A percentile compares a stretch with the other conserved stretches of the same genome.
Conservation (phyloP, 208 protist genomes). For the Acanthamoeba lenticulata region DNA sequence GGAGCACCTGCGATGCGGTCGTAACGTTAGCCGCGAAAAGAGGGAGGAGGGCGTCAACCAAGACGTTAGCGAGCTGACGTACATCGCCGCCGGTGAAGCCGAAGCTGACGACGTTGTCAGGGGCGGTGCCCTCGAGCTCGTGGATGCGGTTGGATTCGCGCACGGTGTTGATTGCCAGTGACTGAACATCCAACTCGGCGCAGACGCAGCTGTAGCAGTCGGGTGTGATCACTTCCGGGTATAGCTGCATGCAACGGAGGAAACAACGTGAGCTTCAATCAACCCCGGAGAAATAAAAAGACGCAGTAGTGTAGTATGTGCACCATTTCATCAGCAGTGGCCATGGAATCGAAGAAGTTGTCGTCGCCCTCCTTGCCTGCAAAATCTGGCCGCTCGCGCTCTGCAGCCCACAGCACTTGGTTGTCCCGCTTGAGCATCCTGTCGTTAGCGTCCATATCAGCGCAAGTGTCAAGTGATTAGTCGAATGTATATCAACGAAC, state of each 20-base stretch:
- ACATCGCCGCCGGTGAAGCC: slow-evolving; percentile 26
- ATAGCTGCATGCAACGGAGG: background rate
- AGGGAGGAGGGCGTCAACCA: background rate
- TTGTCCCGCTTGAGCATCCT: slow-evolving; percentile 71
- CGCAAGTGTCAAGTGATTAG: background rate
- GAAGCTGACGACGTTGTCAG: slow-evolving; percentile 45
- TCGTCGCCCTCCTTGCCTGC: slow-evolving; percentile 86
- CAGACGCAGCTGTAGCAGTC: slow-evolving; percentile 82
- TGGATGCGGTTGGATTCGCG: slow-evolving; percentile 72
- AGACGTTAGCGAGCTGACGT: background rate
- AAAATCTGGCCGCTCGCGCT: slow-evolving; percentile 83
- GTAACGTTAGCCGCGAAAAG: background rate
- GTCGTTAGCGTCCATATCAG: no score
- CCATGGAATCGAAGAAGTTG: slow-evolving; percentile 74
- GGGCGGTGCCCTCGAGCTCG: slow-evolving; percentile 58
- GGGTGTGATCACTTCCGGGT: slow-evolving; percentile 77
- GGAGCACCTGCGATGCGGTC: background rate
- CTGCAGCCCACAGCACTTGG: slow-evolving; percentile 85
- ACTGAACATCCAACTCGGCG: slow-evolving; percentile 82
- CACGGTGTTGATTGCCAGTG: slow-evolving; percentile 85
- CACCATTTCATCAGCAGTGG: slow-evolving; percentile 65
- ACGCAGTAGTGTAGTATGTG: no score
- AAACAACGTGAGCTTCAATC: background rate
- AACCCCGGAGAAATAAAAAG: background rate
- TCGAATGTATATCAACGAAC: background rate